phyloP scores from a whole-genome alignment of 306 rosid species.

The Senna tora region DNA sequence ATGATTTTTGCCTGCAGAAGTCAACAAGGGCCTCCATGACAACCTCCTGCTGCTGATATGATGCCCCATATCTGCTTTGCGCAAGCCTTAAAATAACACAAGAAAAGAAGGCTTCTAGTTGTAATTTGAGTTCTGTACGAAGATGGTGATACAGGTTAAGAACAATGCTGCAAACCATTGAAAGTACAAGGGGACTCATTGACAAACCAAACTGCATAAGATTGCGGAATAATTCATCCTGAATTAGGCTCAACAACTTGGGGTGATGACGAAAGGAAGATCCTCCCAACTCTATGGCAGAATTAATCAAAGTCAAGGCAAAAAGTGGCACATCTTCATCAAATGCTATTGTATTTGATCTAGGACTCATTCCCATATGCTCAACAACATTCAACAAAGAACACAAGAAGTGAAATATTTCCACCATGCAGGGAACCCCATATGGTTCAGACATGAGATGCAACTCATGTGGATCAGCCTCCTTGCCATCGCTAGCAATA shows the following conservation, averaged over 20 bases:
- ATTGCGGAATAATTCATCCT: conserved; percentile 80
- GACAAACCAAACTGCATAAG: conserved; percentile 88
- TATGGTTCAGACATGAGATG: conserved; percentile 77
- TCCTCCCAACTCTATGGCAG: conserved; percentile 94
- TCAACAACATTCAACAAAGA: conserved; percentile 81
- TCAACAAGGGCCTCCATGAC: conserved; percentile 96
- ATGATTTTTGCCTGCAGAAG: conserved; percentile 84
- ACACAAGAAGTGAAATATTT: conserved; percentile 89
- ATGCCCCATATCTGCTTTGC: conserved; percentile 79
- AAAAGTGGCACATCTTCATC: conserved; percentile 98
- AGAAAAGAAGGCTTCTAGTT: conserved; percentile 84
- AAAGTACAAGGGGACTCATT: conserved; percentile 79
- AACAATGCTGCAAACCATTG: conserved; percentile 85
- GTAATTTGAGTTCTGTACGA: conserved; percentile 75
- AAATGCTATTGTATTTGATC: conserved; percentile 81
- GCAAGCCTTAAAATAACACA: conserved; percentile 86
- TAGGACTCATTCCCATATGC: conserved; percentile 70
- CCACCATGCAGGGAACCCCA: conserved; percentile 98
- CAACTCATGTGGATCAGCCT: conserved; percentile 54
- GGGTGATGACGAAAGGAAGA: conserved; percentile 73
- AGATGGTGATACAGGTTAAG: conserved; percentile 80
- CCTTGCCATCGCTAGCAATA: conserved; percentile 54
- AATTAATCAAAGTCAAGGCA: conserved; percentile 89
- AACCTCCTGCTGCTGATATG: conserved; percentile 89
- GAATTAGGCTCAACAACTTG: conserved; percentile 68